Percentiles rank a stretch among this genome's conserved stretches.
Evolutionary conservation across 768 basidiomycete species (phyloP).

Genomic region (Xerocomellus intermedius): DNA sequence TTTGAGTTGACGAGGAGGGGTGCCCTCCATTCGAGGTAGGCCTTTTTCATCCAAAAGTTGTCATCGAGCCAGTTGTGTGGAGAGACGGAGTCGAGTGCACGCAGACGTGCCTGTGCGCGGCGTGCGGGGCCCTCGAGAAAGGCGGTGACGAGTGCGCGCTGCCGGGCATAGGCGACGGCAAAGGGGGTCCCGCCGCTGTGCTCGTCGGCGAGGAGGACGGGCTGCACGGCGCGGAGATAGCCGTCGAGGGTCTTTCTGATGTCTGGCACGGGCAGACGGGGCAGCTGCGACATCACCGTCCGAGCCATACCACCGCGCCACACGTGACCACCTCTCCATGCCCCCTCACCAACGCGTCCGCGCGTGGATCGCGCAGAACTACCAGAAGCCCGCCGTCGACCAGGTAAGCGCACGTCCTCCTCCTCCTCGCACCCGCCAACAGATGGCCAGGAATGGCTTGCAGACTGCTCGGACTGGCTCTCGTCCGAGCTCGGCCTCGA

Average conservation of each 20-base stretch:
- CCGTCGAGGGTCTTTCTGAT: conserved; percentile 70
- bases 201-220: conserved; percentile 76
- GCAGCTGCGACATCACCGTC: conserved; percentile 37
- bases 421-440: not conserved
- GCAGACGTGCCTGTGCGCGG: conserved; percentile 22
- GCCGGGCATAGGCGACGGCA: conserved; percentile 19
- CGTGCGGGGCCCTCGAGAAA: conserved; percentile 10
- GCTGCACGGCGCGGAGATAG: conserved; percentile 77
- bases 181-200: conserved; percentile 52
- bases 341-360: conserved; percentile 33
- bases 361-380: conserved; percentile 54
- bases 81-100: conserved; percentile 78
- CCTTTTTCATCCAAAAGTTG: conserved; percentile 85
- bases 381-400: conserved; percentile 64
- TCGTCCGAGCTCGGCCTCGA: conserved; percentile 45
- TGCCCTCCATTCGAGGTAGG: conserved; percentile 85
- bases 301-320: conserved; percentile 13
- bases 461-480: conserved; percentile 69
- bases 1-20: conserved; percentile 90
- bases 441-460: conserved; percentile 64
- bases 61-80: conserved; percentile 95
- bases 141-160: conserved; percentile 21
- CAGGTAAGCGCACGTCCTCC: conserved; percentile 38
- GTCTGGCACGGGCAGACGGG: conserved; percentile 81
- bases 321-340: conserved; percentile 21